Evolutionary conservation across 2,329 filamentous ascomycete species (phyloP).

Genomic region (Calonectria hongkongensis): DNA sequence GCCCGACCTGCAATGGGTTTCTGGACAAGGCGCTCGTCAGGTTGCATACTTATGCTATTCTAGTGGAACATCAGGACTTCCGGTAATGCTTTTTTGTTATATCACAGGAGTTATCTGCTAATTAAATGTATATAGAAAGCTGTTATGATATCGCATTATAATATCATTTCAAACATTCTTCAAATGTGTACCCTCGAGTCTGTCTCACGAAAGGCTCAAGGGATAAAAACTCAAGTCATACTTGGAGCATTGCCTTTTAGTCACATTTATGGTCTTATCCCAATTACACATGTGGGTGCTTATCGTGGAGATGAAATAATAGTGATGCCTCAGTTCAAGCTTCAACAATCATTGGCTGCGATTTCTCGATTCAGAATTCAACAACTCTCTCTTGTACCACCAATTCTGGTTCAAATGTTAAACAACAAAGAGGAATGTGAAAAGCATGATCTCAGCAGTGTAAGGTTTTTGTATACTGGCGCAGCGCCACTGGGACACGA

Average conservation of each 20-base stretch:
- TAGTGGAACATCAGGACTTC: constrained; percentile 85
- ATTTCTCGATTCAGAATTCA: constrained; percentile 82
- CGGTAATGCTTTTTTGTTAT: constrained; percentile 66
- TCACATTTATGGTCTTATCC: constrained; percentile 87
- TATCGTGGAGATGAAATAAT: constrained; percentile 85
- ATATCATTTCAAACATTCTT: constrained; percentile 85
- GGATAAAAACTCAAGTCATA: constrained; percentile 64
- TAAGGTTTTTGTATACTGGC: constrained; percentile 79
- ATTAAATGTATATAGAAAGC: constrained; percentile 75
- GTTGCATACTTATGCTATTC: constrained; percentile 87
- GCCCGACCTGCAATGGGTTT: constrained; percentile 71
- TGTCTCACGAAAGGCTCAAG: constrained; percentile 58
- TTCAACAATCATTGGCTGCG: constrained; percentile 75
- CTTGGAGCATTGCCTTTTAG: constrained; percentile 85
- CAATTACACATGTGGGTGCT: constrained; percentile 79
- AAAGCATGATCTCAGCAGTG: constrained; percentile 81
- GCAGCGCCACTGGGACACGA: constrained; percentile 84
- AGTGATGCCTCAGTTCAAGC: constrained; percentile 84
- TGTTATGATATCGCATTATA: constrained; percentile 87
- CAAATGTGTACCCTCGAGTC: constrained; percentile 72
- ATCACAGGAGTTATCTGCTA: constrained; percentile 41
- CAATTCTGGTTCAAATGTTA: constrained; percentile 83
- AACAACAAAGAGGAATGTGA: constrained; percentile 74
- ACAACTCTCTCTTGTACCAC: constrained; percentile 81
- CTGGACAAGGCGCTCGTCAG: constrained; percentile 79